Conservation (phyloP, 164 flowering plant genomes). For the Chimonanthus salicifolius region DNA sequence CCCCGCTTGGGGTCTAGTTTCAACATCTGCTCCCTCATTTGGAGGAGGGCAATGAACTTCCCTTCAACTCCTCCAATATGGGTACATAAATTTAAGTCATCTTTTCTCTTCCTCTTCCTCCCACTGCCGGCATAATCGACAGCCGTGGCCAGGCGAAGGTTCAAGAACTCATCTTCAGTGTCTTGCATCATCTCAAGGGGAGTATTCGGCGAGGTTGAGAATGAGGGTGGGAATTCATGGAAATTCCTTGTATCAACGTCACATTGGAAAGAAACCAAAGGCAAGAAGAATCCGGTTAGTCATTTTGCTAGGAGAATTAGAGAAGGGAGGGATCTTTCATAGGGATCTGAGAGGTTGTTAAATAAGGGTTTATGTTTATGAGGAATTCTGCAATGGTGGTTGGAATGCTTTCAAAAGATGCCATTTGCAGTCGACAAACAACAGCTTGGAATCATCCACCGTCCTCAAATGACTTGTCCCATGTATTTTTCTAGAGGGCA, state of each 20-base stretch:
- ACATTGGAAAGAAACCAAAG: not conserved
- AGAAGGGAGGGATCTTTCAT: not conserved
- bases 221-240: not conserved
- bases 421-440: slow-evolving; percentile 12
- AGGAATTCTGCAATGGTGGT: not conserved
- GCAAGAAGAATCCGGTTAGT: not conserved
- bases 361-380: not conserved
- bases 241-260: not conserved
- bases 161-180: slow-evolving; percentile 36
- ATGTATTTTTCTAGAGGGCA: slow-evolving; percentile 8
- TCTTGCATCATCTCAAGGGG: slow-evolving; percentile 23
- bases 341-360: not conserved
- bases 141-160: slow-evolving; percentile 40
- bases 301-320: not conserved
- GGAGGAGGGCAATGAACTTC: slow-evolving; percentile 43
- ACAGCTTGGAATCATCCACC: slow-evolving; percentile 8
- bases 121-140: slow-evolving; percentile 2
- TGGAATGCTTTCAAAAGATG: slow-evolving; percentile 6
- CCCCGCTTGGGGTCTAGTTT: slow-evolving; percentile 30
- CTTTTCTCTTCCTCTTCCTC: slow-evolving; percentile 14
- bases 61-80: slow-evolving; percentile 31
- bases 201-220: not conserved
- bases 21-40: slow-evolving; percentile 47
- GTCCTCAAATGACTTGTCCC: slow-evolving; percentile 1
- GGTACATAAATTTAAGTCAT: slow-evolving; percentile 4